Evolutionary conservation across 2,329 filamentous ascomycete genomes (phyloP), one percentile per base, ranked within the genome.

Genomic region (Fusarium newnesense): DNA sequence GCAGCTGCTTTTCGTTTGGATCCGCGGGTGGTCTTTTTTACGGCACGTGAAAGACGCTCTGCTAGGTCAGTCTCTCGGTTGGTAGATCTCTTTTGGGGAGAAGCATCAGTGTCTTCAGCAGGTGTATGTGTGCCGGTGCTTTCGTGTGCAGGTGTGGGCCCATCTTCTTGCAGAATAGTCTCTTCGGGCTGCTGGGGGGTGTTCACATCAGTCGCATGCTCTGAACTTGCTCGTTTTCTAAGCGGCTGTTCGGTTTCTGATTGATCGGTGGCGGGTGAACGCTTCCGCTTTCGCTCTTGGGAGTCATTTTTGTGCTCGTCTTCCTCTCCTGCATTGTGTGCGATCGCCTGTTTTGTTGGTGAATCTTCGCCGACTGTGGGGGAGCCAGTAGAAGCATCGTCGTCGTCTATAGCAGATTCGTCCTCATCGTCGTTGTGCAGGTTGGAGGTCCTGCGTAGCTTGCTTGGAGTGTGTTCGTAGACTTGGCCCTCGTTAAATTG

Each of bases 381-480:
- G 8, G 83, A 84, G 30, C 76, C 79, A 69, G 79, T 75, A 34
- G 84, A 85, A 40, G 36, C 66, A n/a, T 69, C 78, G 78, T 86
- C 78, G 70, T 83, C 83, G 44, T 83, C 85, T 30, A 83, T 84
- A 24, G 80, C 77, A 32, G 81, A 83, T 30, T 86, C 84, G 30
- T 83, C 83, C 57, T 81, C 76, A 67, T 81, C 74, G 61, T 81
- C 76, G n/a, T 82, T 81, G 70, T 81, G 75, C 69, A 78, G 74
- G 26, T 78, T 75, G 40, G 81, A 76, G 16, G 79, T 77, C 69
- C 92, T 89, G 74, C 90, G 90, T 67, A 95, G 87, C 84, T 95
- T 96, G 86, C 92, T 95, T 7, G 93, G 93, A 61, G 91, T 94
- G 74, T 88, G 89, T 76, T 93, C 90, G 72, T 90, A 89, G 62